Base-by-base conservation (phyloP, 2,329 filamentous ascomycete genomes). In the Periconia macrospinosa region DNA sequence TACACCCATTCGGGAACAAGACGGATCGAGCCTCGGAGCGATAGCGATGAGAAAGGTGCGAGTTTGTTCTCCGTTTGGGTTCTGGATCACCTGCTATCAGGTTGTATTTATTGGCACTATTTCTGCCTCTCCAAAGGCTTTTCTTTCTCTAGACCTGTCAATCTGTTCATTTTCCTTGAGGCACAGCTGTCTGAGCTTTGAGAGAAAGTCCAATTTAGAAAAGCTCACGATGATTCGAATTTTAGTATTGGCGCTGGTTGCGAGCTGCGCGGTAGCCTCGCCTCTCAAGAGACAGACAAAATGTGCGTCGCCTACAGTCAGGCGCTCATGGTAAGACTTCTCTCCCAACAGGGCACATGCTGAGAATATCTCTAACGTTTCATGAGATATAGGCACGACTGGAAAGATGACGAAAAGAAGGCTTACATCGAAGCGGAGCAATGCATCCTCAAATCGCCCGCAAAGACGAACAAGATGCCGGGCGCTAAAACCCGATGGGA, bases 361-460 rank as follows among this genome's bases (percentile, higher is more conserved):
- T 27, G 23, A 8, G 8, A 27, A 8, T 8, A 27, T 27, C 8
- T 27, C 8, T 27, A 27, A 27, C 15, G 11, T 6, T 10, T 13
- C 15, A 13, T n/a, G 33, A 13, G 11, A 37, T 37, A 43, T 18
- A 50, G 51, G 54, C 40, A 45, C 40, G 40, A 45, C 35, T 40
- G 54, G 18, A 35, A 41, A 14, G 43, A 47, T 11, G 45, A 15
- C 2, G 48, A 57, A 13, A 57, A 53, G 35, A 40, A 45, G 5
- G 53, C 20, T 1, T 56, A 56, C 27, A 50, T 56, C 13, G 43
- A 47, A 18, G 54, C 54, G 3, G 54, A 53, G 30, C 45, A 45
- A 8, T 56, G 54, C 30, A 19, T 56, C 23, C 49, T 56, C 46
- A 47, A 48, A 11, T 41, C 42, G 2, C 46, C 46, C 8, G 23